These are phyloP conservation scores for Lachnellula willkommii DNA, from an alignment of 2,329 filamentous ascomycete genomes.

Conservation along the genomic window DNA sequence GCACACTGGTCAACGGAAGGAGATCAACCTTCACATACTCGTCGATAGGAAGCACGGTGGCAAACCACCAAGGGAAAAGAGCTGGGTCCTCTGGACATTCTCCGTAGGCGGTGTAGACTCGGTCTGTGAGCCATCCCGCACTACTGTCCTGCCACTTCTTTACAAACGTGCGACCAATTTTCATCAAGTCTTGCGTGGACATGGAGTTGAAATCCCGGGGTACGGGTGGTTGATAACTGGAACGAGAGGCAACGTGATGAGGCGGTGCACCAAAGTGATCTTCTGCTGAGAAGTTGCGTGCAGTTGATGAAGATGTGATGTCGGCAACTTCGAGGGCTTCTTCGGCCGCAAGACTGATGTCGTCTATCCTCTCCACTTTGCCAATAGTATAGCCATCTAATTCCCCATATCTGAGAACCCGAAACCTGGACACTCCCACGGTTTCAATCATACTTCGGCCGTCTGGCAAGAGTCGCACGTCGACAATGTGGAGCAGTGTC, in stretches of 20 bases:
- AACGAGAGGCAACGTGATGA: conserved; percentile 3
- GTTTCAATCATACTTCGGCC: conserved; percentile 79
- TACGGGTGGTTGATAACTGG: neutral
- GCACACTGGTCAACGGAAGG: conserved; percentile 66
- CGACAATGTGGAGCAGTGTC: conserved; percentile 70
- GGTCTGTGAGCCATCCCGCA: conserved; percentile 68
- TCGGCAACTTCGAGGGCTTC: conserved; percentile 70
- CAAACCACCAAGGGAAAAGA: conserved; percentile 86
- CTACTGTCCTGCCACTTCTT: conserved; percentile 61
- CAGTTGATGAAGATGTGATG: conserved; percentile 30
- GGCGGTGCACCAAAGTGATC: conserved; percentile 20
- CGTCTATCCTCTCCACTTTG: conserved; percentile 71
- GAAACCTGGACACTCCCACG: conserved; percentile 70
- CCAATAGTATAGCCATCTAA: conserved; percentile 75
- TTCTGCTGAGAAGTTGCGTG: conserved; percentile 14
- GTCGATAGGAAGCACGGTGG: conserved; percentile 69
- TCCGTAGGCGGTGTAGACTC: conserved; percentile 70
- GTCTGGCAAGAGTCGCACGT: conserved; percentile 68
- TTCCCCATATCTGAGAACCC: conserved; percentile 56
- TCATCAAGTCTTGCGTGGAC: conserved; percentile 66
- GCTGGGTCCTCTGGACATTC: conserved; percentile 68
- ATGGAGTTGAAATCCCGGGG: conserved; percentile 32
- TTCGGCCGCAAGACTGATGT: conserved; percentile 76
- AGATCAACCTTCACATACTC: conserved; percentile 76
- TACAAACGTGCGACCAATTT: conserved; percentile 62